Evolutionary conservation across 805 yeast species (phyloP), one percentile per base, ranked within the genome.

Genomic region (Ogataea allantospora): DNA sequence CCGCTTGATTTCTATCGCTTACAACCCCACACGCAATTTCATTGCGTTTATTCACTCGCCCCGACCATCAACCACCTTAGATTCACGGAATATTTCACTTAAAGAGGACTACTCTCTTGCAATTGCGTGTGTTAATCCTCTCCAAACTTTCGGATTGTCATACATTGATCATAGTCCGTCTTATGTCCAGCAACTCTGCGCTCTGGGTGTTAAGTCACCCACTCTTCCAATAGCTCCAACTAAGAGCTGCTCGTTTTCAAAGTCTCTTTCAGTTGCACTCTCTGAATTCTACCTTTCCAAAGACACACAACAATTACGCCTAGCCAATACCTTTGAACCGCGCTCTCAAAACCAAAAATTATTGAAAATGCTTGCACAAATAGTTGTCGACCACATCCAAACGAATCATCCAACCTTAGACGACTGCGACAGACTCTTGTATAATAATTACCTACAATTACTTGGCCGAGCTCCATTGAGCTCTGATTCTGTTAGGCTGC

Each of bases 31-130:
- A 15, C n/a, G 14, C 16, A 27, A 37, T 9, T 43, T 39, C 15
- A 18, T 45, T 10, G 43, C 37, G 3, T 25, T 49, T 26, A 19
- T 47, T 11, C 33, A 43, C 19, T 30, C 49, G 4, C 25, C 35
- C 5, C 29, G 41, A 8, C 38, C 34, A n/a, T 30, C 44, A 12
- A 25, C 29, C 19, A 5, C 30, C 9, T 33, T 49, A 8, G 50
- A 46, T 31, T 28, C 50, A 13, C 31, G 50, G 26, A 43, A 32
- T 35, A 16, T 38, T 6, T 27, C 50, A 6, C 25, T 30, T 5
- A 27, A 31, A 15, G 49, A 49, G 9, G 51, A 47, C 25, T 26
- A 29, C 7, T 37, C 43, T 8, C 26, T 48, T 9, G 33, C 46
- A 7, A 30, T 48, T 13, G 41, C 46, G 8, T 33, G 36, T 19